Base-by-base conservation (phyloP, 768 basidiomycete species). In the Ephemerocybe angulata region DNA sequence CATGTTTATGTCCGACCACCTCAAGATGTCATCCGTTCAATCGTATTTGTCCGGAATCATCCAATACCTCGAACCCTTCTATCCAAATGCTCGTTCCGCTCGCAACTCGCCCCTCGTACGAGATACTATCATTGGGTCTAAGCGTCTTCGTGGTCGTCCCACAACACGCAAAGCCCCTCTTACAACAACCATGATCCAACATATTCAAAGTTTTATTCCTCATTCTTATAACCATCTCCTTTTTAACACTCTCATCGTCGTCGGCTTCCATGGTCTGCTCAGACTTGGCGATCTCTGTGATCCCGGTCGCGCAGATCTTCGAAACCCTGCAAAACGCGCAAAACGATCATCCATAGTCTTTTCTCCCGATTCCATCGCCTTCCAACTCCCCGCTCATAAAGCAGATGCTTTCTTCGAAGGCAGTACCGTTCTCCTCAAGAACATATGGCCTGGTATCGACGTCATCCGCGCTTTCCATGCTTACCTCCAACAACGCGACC, bases 1-100 rank as follows among this genome's bases (percentile, higher is more conserved):
- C 1, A 63, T 69, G 3, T 79, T 62, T 60, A 74, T 71, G 67
- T 69, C 56, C 1, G 56, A 62, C 40, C 66, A 68, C 54, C 72
- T 77, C 41, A 59, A 70, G 42, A 75, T 76, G 0, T 6, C 42
- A 0, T 73, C 74, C 0, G 70, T 75, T 8, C 50, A 58, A 17
- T 52, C 60, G 2, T 78, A 78, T 58, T 64, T 78, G 0, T 75
- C 74, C 1, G 74, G 76, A 0, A 74, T 76, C n/a, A 65, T 63
- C 47, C 66, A 64, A 17, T 62, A 70, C 40, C 68, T 77, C 6
- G 70, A 76, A 53, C 35, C 60, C 0, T 55, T 62, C 21, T 78
- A 65, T 59, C 72, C 74, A 1, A 3, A 62, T 4, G 65, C 75
- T 5, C 66, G 66, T 2, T 19, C 31, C 0, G 37, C 46, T 13